A percentile compares a stretch with the other conserved stretches of the same genome.
phyloP scores from a whole-genome alignment of 345 rosid species.

The Eutrema heterophyllum region DNA sequence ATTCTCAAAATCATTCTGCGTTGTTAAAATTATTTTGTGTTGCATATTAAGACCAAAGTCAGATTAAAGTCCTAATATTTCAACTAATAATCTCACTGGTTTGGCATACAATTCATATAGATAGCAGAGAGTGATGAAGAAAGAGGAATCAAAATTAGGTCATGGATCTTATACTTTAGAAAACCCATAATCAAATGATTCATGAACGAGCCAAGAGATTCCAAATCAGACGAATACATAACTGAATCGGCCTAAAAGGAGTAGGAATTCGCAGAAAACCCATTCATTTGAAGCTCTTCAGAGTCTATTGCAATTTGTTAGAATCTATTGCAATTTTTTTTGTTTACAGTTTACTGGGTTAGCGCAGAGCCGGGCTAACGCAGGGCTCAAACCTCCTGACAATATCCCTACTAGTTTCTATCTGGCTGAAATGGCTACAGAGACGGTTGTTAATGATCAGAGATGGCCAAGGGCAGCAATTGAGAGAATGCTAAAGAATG shows the following conservation, averaged over 20 bases:
- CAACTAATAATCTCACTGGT: background rate
- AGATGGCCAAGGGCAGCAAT: constrained; percentile 53
- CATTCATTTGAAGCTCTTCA: background rate
- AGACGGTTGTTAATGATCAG: constrained; percentile 32
- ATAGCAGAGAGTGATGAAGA: background rate
- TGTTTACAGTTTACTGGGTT: too few species aligned
- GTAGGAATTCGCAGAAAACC: background rate
- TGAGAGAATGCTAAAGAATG: constrained; percentile 48
- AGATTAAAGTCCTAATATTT: too few species aligned
- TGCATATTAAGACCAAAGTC: too few species aligned
- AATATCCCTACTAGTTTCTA: too few species aligned
- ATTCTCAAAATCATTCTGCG: too few species aligned
- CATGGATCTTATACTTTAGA: background rate
- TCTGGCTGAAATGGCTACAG: constrained; percentile 14
- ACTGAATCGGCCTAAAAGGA: background rate
- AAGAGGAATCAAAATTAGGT: background rate
- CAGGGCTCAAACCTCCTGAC: too few species aligned
- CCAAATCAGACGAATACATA: background rate
- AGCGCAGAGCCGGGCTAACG: too few species aligned
- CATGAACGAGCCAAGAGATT: background rate
- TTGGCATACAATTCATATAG: background rate
- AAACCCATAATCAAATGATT: constrained; percentile 11
- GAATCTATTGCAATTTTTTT: too few species aligned
- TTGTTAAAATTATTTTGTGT: too few species aligned
- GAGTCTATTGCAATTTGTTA: too few species aligned